Conservation (phyloP, 2,329 filamentous ascomycete species). For the Penicillium sp. region DNA sequence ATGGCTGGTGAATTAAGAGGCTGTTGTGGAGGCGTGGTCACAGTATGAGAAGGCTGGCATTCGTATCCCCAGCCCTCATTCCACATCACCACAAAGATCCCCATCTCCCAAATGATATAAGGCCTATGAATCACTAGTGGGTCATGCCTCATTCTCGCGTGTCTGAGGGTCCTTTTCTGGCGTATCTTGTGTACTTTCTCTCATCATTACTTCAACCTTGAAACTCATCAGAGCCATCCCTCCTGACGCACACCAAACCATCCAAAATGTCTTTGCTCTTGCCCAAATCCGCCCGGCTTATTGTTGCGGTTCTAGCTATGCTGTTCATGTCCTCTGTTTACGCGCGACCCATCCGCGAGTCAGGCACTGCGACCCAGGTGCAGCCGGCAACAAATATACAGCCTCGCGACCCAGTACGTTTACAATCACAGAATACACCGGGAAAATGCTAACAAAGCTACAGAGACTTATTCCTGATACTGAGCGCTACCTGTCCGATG, state of each 20-base stretch:
- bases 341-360: conserved; percentile 12
- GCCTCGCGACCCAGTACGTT: conserved; percentile 18
- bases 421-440: neutral
- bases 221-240: neutral
- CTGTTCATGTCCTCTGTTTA: conserved; percentile 11
- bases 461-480: conserved; percentile 25
- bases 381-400: conserved; percentile 4
- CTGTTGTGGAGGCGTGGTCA: neutral
- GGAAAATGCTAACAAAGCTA: neutral
- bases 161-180: neutral
- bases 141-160: conserved; percentile 1
- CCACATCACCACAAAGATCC: conserved; percentile 7
- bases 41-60: conserved; percentile 8
- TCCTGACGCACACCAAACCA: neutral
- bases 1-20: neutral
- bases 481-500: conserved; percentile 10
- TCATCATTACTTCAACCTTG: neutral
- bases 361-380: neutral
- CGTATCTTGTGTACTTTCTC: neutral
- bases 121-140: conserved; percentile 10
- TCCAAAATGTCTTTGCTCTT: conserved; percentile 7
- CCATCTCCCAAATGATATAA: neutral
- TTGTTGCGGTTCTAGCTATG: conserved; percentile 1
- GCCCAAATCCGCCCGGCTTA: conserved; percentile 1
- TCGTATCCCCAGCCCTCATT: conserved; percentile 12